phyloP scores from a whole-genome alignment of 192 early-diverging fungal species.

The Backusella sp. region DNA sequence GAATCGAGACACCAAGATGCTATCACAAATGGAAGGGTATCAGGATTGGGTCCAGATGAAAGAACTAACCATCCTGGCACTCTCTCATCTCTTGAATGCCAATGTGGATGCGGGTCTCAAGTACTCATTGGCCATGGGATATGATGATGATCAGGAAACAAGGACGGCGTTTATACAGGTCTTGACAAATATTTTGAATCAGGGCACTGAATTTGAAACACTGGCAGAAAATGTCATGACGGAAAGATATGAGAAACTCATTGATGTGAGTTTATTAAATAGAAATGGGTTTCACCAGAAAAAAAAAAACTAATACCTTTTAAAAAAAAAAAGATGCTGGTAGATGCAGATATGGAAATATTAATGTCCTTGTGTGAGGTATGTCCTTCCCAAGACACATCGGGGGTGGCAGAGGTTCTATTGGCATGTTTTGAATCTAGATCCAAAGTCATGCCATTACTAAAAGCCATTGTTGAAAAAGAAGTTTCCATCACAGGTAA shows the following conservation, averaged over 20 bases:
- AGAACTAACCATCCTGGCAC: constrained; percentile 64
- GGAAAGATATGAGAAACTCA: constrained; percentile 61
- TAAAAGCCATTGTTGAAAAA: constrained; percentile 61
- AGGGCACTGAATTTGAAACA: constrained; percentile 68
- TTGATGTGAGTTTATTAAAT: constrained; percentile 46
- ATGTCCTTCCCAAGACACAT: constrained; percentile 65
- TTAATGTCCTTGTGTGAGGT: constrained; percentile 73
- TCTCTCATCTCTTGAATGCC: constrained; percentile 76
- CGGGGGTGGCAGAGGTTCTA: constrained; percentile 71
- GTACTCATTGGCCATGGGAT: constrained; percentile 71
- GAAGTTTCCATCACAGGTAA: constrained; percentile 74
- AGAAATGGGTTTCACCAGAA: no score
- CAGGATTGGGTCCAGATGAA: constrained; percentile 52
- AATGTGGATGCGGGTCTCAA: constrained; percentile 82
- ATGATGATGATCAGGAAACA: constrained; percentile 75
- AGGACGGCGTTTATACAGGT: constrained; percentile 80
- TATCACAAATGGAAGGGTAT: constrained; percentile 4
- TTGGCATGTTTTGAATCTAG: constrained; percentile 66
- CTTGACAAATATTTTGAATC: constrained; percentile 74
- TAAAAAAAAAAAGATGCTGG: constrained; percentile 31
- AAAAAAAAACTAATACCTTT: neutral
- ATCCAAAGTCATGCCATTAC: constrained; percentile 51
- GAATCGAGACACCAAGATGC: constrained; percentile 46
- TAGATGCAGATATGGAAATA: constrained; percentile 62
- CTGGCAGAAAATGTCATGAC: constrained; percentile 58